phyloP scores from a whole-genome alignment of 2,329 filamentous ascomycete genomes.

The Coccinonectria pachysandricola region DNA sequence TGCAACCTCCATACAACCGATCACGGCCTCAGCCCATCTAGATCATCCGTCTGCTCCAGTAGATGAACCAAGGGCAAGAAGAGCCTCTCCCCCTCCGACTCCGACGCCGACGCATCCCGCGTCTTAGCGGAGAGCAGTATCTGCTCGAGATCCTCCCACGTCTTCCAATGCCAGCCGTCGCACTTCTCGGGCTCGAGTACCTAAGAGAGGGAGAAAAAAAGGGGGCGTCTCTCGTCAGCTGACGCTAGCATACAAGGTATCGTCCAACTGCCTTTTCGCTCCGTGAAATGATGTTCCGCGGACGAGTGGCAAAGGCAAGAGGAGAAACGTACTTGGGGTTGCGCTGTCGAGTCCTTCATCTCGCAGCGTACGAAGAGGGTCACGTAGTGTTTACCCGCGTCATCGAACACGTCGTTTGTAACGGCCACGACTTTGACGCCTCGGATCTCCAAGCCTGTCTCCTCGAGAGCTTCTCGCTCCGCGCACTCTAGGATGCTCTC shows the following conservation, averaged over 20 bases:
- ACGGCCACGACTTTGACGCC: constrained; percentile 44
- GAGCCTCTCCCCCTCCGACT: constrained; percentile 12
- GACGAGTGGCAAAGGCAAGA: no score
- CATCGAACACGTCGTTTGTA: constrained; percentile 56
- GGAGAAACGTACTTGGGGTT: constrained; percentile 45
- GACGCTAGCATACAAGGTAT: no score
- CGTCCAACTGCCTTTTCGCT: no score
- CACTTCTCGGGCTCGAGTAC: constrained; percentile 41
- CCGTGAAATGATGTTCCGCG: no score
- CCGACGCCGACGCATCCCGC: constrained; percentile 6
- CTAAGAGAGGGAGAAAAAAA: no score
- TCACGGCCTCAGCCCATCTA: constrained; percentile 12
- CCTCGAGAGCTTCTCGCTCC: constrained; percentile 56
- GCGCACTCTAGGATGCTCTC: constrained; percentile 56
- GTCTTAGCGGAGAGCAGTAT: constrained; percentile 9
- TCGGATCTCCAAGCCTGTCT: constrained; percentile 52
- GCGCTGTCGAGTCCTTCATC: constrained; percentile 33
- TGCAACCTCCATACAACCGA: background rate
- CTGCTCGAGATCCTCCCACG: constrained; percentile 31
- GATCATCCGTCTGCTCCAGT: constrained; percentile 13
- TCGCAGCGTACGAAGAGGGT: constrained; percentile 57
- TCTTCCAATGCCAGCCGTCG: constrained; percentile 37
- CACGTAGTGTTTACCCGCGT: constrained; percentile 59
- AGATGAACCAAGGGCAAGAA: constrained; percentile 26
- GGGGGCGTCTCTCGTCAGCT: no score